Conservation (phyloP, 2,329 filamentous ascomycete species). For the Fusarium sp. region DNA sequence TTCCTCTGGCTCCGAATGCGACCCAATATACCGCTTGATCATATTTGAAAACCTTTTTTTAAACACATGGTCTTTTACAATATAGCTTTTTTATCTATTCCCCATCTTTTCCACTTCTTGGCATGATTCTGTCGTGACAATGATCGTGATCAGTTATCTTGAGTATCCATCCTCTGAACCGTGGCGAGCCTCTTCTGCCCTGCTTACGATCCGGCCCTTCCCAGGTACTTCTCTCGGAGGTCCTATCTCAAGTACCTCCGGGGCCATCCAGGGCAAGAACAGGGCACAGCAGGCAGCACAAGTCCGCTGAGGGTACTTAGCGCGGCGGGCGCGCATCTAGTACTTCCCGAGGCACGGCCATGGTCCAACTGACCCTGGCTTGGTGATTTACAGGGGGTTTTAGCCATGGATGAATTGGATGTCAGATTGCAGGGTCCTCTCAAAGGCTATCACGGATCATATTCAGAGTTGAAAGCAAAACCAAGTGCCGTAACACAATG, state of each 20-base stretch:
- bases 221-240: conserved; percentile 10
- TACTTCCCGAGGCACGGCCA: conserved; percentile 33
- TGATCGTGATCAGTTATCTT: background rate
- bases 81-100: background rate
- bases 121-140: background rate
- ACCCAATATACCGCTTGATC: background rate
- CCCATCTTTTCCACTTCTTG: background rate
- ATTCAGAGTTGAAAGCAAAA: background rate
- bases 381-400: conserved; percentile 22
- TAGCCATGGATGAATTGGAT: conserved; percentile 7
- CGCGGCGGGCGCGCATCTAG: conserved; percentile 29
- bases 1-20: background rate
- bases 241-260: conserved; percentile 9
- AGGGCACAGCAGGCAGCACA: conserved; percentile 17
- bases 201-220: background rate
- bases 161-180: background rate
- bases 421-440: conserved; percentile 31
- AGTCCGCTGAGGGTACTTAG: conserved; percentile 22
- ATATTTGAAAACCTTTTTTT: background rate
- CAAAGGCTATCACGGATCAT: conserved; percentile 20
- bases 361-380: conserved; percentile 7
- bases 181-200: background rate
- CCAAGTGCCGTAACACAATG: conserved; percentile 9
- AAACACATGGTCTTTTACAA: background rate
- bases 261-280: conserved; percentile 6